Percentiles rank a stretch among this genome's conserved stretches.
Conservation (phyloP, 73 alveolate species). For the Paramecium biaurelia region DNA sequence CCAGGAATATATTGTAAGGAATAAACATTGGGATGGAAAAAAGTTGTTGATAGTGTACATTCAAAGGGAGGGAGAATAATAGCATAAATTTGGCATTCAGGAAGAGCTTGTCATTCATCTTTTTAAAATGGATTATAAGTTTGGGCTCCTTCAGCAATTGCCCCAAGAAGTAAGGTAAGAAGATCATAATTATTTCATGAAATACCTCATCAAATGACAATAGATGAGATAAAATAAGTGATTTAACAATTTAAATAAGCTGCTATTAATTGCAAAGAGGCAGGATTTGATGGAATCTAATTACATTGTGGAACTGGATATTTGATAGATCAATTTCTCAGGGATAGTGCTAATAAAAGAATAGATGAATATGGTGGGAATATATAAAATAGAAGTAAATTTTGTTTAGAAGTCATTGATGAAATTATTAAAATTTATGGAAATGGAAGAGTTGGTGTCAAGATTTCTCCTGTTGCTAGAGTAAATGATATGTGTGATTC, state of each 20-base stretch:
- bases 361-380: conserved; percentile 91
- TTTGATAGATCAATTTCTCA: conserved; percentile 73
- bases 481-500: conserved; percentile 64
- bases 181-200: background rate
- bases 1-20: conserved; percentile 50
- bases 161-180: background rate
- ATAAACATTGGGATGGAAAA: conserved; percentile 65
- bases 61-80: conserved; percentile 51
- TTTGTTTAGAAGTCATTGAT: conserved; percentile 74
- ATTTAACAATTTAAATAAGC: conserved; percentile 71
- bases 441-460: conserved; percentile 66
- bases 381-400: conserved; percentile 79
- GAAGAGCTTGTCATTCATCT: conserved; percentile 59
- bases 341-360: conserved; percentile 76
- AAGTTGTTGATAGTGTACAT: conserved; percentile 60
- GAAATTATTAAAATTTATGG: conserved; percentile 63
- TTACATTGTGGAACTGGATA: conserved; percentile 81
- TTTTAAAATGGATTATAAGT: conserved; percentile 28
- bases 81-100: conserved; percentile 66
- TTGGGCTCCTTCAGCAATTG: conserved; percentile 61
- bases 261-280: conserved; percentile 78
- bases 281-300: conserved; percentile 94
- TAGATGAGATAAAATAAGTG: conserved; percentile 72
- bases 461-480: conserved; percentile 63
- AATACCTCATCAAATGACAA: conserved; percentile 50